Evolutionary conservation across 2,329 filamentous ascomycete species (phyloP), one percentile per base, ranked within the genome.

Genomic region (Fusarium sp.): DNA sequence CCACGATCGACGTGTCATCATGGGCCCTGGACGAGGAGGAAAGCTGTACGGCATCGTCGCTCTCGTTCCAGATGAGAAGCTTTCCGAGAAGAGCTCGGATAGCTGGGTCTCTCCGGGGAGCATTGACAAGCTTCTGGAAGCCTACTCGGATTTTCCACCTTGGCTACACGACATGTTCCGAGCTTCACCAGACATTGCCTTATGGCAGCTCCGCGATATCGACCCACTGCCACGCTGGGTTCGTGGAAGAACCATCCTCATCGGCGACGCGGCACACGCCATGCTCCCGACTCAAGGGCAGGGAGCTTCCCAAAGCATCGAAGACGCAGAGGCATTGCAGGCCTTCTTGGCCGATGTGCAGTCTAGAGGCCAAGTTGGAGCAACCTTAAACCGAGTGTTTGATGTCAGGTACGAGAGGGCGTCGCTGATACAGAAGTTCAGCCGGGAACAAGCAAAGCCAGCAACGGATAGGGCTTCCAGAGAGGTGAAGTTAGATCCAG

Each of bases 21-120:
- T 77, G 74, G 74, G 74, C 0, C 74, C 74, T 3, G 74, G 74
- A 0, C 71, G 74, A 1, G 73, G 66, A 0, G 65, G 63, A n/a
- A 75, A 77, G 14, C 58, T 77, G 2, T 77, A 71, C 4, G 74
- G 74, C 4, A 72, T 77, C 0, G 74, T 77, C 1, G 74, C 74
- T 3, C 59, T 77, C 1, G 74, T 77, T 0, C 74, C 74, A 1
- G 74, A 77, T 3, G 74, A 71, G 27, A 77, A 65, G 25, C 70
- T 77, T 2, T 20, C 47, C 0, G 74, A 77, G 38, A 63, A 68
- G 11, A 74, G 65, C 10, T 66, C 74, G 4, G 74, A 77, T 11
- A 77, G 72, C 8, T 77, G 74, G 74, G 74, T 77, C 9, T 65
- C 73, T 10, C 63, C 74, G 1, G 74, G 74, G 1, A 75, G 74